These are phyloP conservation scores for Globisporangium spiculum DNA, from an alignment of 352 stramenopile genomes.

Conservation along the genomic window DNA sequence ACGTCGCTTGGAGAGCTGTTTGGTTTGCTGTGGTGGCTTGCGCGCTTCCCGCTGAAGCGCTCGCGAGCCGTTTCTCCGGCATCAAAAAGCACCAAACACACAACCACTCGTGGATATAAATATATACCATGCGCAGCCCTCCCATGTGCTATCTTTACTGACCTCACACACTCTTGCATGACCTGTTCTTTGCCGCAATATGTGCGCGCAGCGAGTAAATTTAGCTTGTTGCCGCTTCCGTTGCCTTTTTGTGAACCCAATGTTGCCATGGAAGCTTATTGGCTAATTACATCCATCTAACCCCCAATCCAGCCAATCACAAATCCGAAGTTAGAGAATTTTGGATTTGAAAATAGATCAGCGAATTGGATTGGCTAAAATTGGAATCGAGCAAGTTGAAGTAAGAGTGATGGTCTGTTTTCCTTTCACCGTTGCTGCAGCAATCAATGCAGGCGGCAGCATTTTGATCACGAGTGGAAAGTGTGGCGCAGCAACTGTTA, in stretches of 20 bases:
- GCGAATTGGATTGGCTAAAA: background rate
- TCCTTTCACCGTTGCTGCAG: background rate
- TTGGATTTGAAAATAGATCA: background rate
- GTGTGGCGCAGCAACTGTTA: background rate
- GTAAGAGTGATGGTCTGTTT: slow-evolving; percentile 15
- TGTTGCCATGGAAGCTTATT: too few relatives aligned
- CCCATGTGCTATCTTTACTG: background rate
- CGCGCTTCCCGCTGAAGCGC: background rate
- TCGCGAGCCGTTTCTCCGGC: slow-evolving; percentile 5
- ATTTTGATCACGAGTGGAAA: background rate
- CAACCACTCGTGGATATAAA: slow-evolving; percentile 6
- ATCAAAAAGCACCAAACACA: background rate
- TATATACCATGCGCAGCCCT: background rate
- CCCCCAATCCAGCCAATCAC: background rate
- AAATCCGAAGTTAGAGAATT: background rate
- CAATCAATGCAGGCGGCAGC: too few relatives aligned
- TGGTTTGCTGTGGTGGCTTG: background rate
- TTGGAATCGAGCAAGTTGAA: background rate
- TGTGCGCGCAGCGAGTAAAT: background rate
- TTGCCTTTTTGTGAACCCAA: background rate
- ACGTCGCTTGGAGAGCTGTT: background rate
- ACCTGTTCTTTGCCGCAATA: background rate
- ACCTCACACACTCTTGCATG: background rate
- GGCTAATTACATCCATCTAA: background rate
- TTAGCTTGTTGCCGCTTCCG: background rate